Conservation (phyloP, 495 filamentous ascomycete genomes). For the Acidomyces sp. region DNA sequence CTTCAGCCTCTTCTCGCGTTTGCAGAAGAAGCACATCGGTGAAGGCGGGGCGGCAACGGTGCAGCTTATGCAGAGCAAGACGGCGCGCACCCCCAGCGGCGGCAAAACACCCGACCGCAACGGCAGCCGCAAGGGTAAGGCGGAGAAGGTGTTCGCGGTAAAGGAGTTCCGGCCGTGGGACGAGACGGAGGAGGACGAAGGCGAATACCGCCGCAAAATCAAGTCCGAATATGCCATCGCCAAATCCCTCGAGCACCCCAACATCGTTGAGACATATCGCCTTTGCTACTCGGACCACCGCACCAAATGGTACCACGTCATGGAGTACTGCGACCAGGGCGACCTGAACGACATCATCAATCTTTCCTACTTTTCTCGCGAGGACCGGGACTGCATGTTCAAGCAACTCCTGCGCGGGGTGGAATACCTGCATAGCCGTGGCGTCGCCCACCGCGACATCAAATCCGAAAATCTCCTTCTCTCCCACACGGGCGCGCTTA, state of each 20-base stretch:
- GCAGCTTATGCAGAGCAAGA: conserved; percentile 48
- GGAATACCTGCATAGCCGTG: conserved; percentile 54
- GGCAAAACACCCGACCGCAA: too few relatives aligned
- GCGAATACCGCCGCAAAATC: conserved; percentile 65
- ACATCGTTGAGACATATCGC: conserved; percentile 60
- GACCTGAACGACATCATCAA: conserved; percentile 58
- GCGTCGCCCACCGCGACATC: conserved; percentile 70
- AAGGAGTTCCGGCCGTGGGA: conserved; percentile 63
- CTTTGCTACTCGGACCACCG: conserved; percentile 49
- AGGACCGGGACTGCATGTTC: conserved; percentile 59
- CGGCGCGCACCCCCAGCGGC: conserved; percentile 20
- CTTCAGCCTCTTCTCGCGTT: conserved; percentile 32
- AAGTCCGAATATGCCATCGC: conserved; percentile 69
- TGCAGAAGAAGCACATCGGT: conserved; percentile 35
- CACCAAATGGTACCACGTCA: conserved; percentile 63
- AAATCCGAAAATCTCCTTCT: conserved; percentile 70
- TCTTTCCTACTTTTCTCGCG: conserved; percentile 44
- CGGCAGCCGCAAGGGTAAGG: conserved; percentile 37
- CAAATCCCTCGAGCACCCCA: conserved; percentile 63
- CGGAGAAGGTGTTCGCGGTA: conserved; percentile 54
- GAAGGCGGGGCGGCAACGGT: conserved; percentile 63
- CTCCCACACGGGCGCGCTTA: conserved; percentile 52
- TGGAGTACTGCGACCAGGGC: conserved; percentile 68
- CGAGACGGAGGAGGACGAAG: conserved; percentile 40
- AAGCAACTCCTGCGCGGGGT: conserved; percentile 65